Evolutionary conservation across 495 filamentous ascomycete species (phyloP).

Genomic region (Durotheca rogersii): DNA sequence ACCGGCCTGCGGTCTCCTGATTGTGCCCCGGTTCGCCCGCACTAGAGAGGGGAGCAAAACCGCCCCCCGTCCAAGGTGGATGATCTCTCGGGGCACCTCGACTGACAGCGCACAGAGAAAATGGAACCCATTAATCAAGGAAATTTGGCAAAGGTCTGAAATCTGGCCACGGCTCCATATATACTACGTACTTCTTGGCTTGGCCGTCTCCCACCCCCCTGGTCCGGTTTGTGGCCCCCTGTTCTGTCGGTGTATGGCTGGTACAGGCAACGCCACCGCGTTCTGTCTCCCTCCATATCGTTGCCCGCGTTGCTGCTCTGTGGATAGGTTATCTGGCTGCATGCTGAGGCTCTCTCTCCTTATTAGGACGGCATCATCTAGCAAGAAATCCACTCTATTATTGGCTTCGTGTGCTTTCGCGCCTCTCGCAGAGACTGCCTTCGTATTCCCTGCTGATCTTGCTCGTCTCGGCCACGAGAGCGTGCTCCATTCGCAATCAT

Average conservation of each 20-base stretch:
- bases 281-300: neutral
- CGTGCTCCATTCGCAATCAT: conserved; percentile 19
- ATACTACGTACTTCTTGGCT: conserved; percentile 21
- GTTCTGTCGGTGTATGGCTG: conserved; percentile 28
- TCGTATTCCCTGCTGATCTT: conserved; percentile 26
- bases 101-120: conserved; percentile 3
- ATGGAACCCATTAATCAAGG: conserved; percentile 28
- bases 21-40: conserved; percentile 23
- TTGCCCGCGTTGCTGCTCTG: conserved; percentile 1
- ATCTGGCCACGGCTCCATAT: conserved; percentile 20
- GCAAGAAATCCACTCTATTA: conserved; percentile 3
- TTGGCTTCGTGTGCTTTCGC: neutral
- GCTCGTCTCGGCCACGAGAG: conserved; percentile 13
- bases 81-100: conserved; percentile 24
- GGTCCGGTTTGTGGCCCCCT: conserved; percentile 27
- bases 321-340: conserved; percentile 3
- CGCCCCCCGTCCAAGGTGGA: conserved; percentile 8
- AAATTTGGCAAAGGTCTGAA: conserved; percentile 23
- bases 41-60: conserved; percentile 13
- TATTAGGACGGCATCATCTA: conserved; percentile 29
- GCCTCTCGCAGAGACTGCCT: conserved; percentile 7
- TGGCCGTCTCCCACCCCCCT: conserved; percentile 19
- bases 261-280: neutral
- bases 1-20: conserved; percentile 29
- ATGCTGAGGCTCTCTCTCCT: conserved; percentile 24